Evolutionary conservation across 306 rosid species (phyloP), one percentile per base, ranked within the genome.

Genomic region (Biancaea sappan): DNA sequence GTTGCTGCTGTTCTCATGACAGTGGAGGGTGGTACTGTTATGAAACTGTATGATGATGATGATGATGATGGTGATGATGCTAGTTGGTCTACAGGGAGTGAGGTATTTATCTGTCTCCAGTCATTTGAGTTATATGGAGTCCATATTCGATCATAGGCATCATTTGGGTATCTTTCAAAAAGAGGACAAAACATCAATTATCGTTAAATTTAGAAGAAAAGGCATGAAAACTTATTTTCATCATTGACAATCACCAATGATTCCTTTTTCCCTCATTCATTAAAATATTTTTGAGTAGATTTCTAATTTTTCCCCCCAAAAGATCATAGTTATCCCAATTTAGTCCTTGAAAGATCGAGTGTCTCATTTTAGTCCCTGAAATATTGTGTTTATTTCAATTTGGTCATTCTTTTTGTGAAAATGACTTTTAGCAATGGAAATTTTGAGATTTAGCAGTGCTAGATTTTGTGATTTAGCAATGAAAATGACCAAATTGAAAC

Each of bases 91-190:
- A 83, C 31, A 35, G 69, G 47, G 43, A 83, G 81, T 6, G 58
- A 19, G 11, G 81, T 79, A 15, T 75, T 11, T 32, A 66, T 58
- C 76, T 65, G 65, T 75, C 32, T 75, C 86, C 83, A 79, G 7
- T 71, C 72, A 48, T 0, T 21, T 79, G 81, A 75, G 76, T 41
- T 75, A 71, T 70, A 66, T 25, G 81, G 79, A 35, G 76, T 79
- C 86, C 84, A 79, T 34, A 43, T 79, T 71, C 86, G 77, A 58
- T 83, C 86, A 79, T 79, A 71, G 31, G n/a, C 19, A 79, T 79
- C 86, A 66, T 79, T 79, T 26, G 86, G 86, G 73, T 70, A 79
- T 71, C 86, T 83, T 62, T 31, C 63, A 4, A 5, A 54, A 65
- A 52, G 25, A 1, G 26, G 24, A 11, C 8, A 44, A 56, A 43